phyloP scores from a whole-genome alignment of 2,329 filamentous ascomycete genomes.

The Sarocladiaceae sp. region DNA sequence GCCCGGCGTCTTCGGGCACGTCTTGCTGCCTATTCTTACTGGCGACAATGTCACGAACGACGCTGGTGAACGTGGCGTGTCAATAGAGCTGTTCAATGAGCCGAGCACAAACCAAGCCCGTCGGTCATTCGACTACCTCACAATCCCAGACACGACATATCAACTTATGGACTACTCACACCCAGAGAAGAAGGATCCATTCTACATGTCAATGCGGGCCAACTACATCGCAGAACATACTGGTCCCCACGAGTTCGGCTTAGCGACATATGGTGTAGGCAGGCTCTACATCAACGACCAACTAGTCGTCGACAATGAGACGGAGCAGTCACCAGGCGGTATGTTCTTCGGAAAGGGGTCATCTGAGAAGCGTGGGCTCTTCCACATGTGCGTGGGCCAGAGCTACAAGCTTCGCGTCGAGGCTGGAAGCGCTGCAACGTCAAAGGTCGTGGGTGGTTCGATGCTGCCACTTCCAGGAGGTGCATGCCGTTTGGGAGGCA shows the following conservation, averaged over 20 bases:
- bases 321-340: slow-evolving; percentile 24
- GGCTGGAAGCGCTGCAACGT: slow-evolving; percentile 13
- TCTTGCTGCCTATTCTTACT: slow-evolving; percentile 25
- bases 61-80: slow-evolving; percentile 16
- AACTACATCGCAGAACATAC: slow-evolving; percentile 14
- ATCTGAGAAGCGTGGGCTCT: slow-evolving; percentile 21
- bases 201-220: slow-evolving; percentile 19
- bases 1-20: slow-evolving; percentile 21
- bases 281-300: slow-evolving; percentile 28
- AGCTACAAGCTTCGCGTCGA: slow-evolving; percentile 14
- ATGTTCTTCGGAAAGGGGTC: slow-evolving; percentile 32
- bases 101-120: not conserved
- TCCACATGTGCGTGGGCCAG: slow-evolving; percentile 7
- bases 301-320: slow-evolving; percentile 26
- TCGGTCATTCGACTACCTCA: slow-evolving; percentile 17
- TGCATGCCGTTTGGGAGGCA: slow-evolving; percentile 15
- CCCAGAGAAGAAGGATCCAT: slow-evolving; percentile 14
- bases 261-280: slow-evolving; percentile 25
- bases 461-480: slow-evolving; percentile 15
- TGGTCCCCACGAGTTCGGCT: slow-evolving; percentile 25
- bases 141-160: slow-evolving; percentile 19
- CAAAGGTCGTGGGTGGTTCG: slow-evolving; percentile 8
- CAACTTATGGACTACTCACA: slow-evolving; percentile 23
- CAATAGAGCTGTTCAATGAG: slow-evolving; percentile 19
- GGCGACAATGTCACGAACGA: slow-evolving; percentile 14